Conservation (phyloP, 2,329 filamentous ascomycete genomes). For the Mycogone perniciosa region DNA sequence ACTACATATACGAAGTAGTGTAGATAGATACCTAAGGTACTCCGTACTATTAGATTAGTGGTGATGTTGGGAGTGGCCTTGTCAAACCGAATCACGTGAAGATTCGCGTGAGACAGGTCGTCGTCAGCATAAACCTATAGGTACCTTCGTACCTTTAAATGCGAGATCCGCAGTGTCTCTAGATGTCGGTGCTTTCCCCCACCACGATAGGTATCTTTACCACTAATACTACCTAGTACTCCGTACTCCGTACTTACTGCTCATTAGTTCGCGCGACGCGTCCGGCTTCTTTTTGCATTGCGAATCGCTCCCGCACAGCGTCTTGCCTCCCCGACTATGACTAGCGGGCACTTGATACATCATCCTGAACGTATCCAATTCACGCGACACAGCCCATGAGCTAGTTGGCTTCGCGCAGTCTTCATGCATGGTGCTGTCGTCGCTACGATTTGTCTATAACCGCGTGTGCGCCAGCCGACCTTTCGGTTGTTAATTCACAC, state of each 20-base stretch:
- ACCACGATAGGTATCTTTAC: background rate
- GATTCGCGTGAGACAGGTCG: too few relatives aligned
- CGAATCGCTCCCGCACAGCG: slow-evolving; percentile 5
- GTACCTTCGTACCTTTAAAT: too few relatives aligned
- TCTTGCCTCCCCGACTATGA: slow-evolving; percentile 4
- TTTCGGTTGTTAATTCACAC: background rate
- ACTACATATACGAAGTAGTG: too few relatives aligned
- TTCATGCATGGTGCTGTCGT: slow-evolving; percentile 5
- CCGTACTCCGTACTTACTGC: slow-evolving; percentile 1
- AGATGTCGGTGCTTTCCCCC: too few relatives aligned
- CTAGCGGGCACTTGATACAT: background rate
- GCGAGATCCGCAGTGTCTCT: too few relatives aligned
- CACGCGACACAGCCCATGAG: slow-evolving; percentile 7
- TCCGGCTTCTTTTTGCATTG: slow-evolving; percentile 4
- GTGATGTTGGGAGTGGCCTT: too few relatives aligned
- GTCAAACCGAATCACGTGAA: too few relatives aligned
- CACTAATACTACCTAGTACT: background rate
- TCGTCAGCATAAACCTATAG: too few relatives aligned
- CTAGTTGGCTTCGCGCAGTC: background rate
- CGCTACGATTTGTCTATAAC: background rate
- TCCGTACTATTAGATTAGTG: too few relatives aligned
- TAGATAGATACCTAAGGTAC: too few relatives aligned
- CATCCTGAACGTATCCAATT: background rate
- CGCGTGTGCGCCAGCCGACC: slow-evolving; percentile 8
- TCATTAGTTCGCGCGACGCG: slow-evolving; percentile 10